Evolutionary conservation across 306 rosid genomes (phyloP).

Genomic region (Corylus heterophylla): DNA sequence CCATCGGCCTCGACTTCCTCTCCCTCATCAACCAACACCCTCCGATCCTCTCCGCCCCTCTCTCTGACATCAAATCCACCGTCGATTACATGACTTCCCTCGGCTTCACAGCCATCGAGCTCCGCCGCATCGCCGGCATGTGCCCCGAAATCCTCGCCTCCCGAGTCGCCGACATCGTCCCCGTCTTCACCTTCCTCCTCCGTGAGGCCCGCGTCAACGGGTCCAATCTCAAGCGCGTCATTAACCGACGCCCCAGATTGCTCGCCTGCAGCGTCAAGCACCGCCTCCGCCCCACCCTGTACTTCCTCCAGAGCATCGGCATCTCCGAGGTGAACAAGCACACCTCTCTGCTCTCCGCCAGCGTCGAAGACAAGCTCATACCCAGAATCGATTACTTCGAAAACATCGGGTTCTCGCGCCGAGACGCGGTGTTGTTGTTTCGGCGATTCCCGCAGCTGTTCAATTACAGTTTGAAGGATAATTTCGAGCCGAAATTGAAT

Average conservation of each 20-base stretch:
- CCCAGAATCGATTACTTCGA: slow-evolving; percentile 75
- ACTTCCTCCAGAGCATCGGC: slow-evolving; percentile 89
- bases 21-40: slow-evolving; percentile 69
- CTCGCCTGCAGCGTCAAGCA: slow-evolving; percentile 61
- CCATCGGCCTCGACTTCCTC: slow-evolving; percentile 77
- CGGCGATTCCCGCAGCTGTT: slow-evolving; percentile 83
- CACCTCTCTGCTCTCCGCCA: slow-evolving; percentile 67
- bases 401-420: slow-evolving; percentile 64
- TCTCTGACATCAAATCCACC: slow-evolving; percentile 57
- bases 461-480: slow-evolving; percentile 64
- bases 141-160: slow-evolving; percentile 77
- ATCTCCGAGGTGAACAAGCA: slow-evolving; percentile 64
- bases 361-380: slow-evolving; percentile 75
- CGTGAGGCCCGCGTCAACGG: slow-evolving; percentile 62
- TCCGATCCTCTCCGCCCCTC: slow-evolving; percentile 49
- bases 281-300: slow-evolving; percentile 85
- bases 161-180: slow-evolving; percentile 53
- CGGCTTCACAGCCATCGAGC: slow-evolving; percentile 59
- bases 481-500: slow-evolving; percentile 76
- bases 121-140: slow-evolving; percentile 67
- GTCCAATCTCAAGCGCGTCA: slow-evolving; percentile 51
- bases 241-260: slow-evolving; percentile 85
- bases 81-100: slow-evolving; percentile 62
- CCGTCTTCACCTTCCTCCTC: slow-evolving; percentile 74
- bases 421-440: slow-evolving; percentile 58